Conservation (phyloP, 2,329 filamentous ascomycete genomes). For the Diaporthe sp. region DNA sequence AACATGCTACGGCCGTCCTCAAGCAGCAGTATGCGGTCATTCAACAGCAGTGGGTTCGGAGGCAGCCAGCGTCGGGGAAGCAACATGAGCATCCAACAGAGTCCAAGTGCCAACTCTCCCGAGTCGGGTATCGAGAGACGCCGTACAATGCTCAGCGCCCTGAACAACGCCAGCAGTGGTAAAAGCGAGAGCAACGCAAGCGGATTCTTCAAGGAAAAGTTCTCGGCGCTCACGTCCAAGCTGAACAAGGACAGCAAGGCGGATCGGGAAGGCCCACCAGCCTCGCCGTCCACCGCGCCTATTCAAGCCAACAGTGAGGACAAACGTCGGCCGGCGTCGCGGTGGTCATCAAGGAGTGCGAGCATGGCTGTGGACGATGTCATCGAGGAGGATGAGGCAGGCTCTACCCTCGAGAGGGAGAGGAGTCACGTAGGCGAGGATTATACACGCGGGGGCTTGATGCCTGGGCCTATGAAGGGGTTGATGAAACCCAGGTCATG, state of each 20-base stretch:
- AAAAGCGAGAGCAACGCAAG: conserved; percentile 40
- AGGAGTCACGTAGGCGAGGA: conserved; percentile 21
- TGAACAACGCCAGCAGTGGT: conserved; percentile 37
- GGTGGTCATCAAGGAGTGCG: conserved; percentile 35
- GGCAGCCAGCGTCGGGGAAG: conserved; percentile 38
- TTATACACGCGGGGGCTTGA: conserved; percentile 1
- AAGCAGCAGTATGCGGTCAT: conserved; percentile 43
- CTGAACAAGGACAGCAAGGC: conserved; percentile 48
- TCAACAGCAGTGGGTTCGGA: conserved; percentile 39
- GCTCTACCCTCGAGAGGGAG: conserved; percentile 3
- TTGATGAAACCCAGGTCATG: conserved; percentile 15
- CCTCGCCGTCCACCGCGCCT: conserved; percentile 5
- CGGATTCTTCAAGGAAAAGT: conserved; percentile 41
- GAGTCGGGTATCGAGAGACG: conserved; percentile 29
- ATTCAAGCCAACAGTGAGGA: conserved; percentile 45
- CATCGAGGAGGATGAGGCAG: conserved; percentile 41
- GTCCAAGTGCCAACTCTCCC: conserved; percentile 18
- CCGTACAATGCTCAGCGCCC: conserved; percentile 37
- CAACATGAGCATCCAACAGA: conserved; percentile 33
- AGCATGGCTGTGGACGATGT: conserved; percentile 41
- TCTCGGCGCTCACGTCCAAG: conserved; percentile 44
- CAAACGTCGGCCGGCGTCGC: conserved; percentile 39
- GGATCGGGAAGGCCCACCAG: conserved; percentile 3
- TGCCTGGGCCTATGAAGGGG: not conserved
- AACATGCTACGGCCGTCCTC: conserved; percentile 42